Evolutionary conservation across 192 early-diverging fungal genomes (phyloP), one percentile per base, ranked within the genome.

Genomic region (Podila epigama): DNA sequence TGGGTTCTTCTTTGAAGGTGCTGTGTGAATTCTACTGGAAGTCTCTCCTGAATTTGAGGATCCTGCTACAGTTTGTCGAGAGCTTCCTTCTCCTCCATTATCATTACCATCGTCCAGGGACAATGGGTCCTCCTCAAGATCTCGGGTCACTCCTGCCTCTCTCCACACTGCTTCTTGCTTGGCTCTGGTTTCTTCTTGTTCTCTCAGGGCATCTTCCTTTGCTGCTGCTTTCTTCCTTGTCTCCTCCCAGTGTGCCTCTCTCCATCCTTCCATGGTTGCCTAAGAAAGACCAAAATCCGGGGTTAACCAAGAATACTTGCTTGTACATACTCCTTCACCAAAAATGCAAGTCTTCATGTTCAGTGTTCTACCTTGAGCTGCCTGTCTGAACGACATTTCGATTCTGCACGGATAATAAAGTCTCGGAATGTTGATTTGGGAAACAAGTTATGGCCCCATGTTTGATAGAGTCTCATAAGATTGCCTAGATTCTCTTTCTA

Each of bases 361-460:
- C 11, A 22, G 11, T 0, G 29, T 6, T 36, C 8, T 77, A 77
- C 73, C 59, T 33, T 77, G 35, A 77, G 61, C 39, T 68, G 65
- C n/a, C 37, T 77, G 27, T 68, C 66, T 10, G 60, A 48, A 51
- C 57, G 61, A 28, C 73, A 77, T 58, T 59, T 77, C 18, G 60
- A 27, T 27, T 77, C 73, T 0, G 73, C 54, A 22, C 51, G 60
- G 1, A 22, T 32, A 25, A 77, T 77, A 36, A 77, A 77, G 28
- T 77, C 73, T 13, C 39, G 60, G 36, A 77, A 59, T 0, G 53
- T 77, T 3, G 73, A 27, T 40, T 77, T 77, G 10, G 73, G 73
- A 16, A 77, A 77, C 33, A 77, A 20, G 39, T 77, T 77, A 22
- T 77, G 73, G 0, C 66, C 73, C 73, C 73, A 77, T 2, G 66